These are phyloP conservation scores for Phlebiopsis gigantea DNA, from an alignment of 768 basidiomycete genomes.

Conservation along the genomic window DNA sequence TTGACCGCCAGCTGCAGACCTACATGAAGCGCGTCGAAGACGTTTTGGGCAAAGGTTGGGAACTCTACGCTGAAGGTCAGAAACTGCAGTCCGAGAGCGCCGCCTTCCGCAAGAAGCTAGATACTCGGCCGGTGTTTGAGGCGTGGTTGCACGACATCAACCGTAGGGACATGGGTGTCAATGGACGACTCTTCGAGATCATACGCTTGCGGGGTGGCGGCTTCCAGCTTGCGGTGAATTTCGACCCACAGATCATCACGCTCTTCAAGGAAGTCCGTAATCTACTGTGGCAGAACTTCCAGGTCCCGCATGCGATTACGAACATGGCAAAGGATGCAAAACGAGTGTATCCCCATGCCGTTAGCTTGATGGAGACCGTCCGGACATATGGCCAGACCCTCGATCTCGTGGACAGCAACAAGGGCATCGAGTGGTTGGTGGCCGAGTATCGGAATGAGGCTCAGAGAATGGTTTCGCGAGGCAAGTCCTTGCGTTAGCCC, in stretches of 20 bases:
- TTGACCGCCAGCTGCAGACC: constrained; percentile 89
- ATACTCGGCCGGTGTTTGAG: constrained; percentile 89
- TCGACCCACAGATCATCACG: constrained; percentile 97
- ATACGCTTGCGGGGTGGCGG: constrained; percentile 66
- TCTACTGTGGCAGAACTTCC: constrained; percentile 91
- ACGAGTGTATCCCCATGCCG: constrained; percentile 96
- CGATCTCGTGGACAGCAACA: constrained; percentile 85
- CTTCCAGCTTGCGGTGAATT: constrained; percentile 91
- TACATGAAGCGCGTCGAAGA: constrained; percentile 99
- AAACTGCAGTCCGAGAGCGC: constrained; percentile 89
- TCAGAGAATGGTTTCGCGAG: constrained; percentile 89
- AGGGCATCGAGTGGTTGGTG: constrained; percentile 89
- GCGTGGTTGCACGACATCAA: constrained; percentile 97
- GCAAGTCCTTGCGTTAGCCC: constrained; percentile 36
- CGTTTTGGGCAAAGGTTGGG: constrained; percentile 97
- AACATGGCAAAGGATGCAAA: constrained; percentile 99
- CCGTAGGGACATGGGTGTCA: constrained; percentile 85
- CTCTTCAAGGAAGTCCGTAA: constrained; percentile 98
- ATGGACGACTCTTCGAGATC: constrained; percentile 91
- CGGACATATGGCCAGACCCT: constrained; percentile 94
- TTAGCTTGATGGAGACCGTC: constrained; percentile 98
- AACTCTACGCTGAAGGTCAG: constrained; percentile 98
- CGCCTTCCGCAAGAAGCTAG: constrained; percentile 93
- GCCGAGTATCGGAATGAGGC: constrained; percentile 92
- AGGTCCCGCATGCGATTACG: constrained; percentile 89